Evolutionary conservation across 441 rosid species (phyloP), one percentile per base, ranked within the genome.

Genomic region (Capsella rubella): DNA sequence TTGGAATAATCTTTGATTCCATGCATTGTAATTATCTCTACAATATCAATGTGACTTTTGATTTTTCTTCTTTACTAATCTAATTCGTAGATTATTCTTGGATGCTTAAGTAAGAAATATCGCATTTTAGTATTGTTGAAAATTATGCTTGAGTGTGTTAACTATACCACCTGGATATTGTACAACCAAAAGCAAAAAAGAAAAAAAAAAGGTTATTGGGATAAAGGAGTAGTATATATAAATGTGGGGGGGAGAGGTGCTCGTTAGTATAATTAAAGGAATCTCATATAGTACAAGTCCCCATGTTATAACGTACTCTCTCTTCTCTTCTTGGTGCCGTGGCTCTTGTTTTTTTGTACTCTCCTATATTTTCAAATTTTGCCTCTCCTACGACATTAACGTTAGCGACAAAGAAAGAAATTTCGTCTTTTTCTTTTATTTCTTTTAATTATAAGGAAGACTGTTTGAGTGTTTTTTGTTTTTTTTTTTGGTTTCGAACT

Each of bases 281-380:
- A 68, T 61, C 50, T 21, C 25, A 21, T 21, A 45, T 61, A 53
- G 64, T 62, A 54, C 79, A 75, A 68, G 74, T 69, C 50, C 74
- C 79, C 79, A 68, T 60, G 57, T 60, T 60, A 45, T 21, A 68
- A 61, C 69, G 57, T 68, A 74, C 61, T 8, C 49, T 27, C 61
- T 49, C 35, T 7, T 32, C 35, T 47, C 35, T 7, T 32, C 35
- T 47, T 9, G 40, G 45, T 21, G 57, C 34, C 77, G 52, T 73
- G 8, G 39, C 51, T 61, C 8, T 40, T 39, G 3, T 18, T 34
- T 49, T 40, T 11, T 47, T 11, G 32, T 50, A 32, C 69, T 49
- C 57, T 64, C 57, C 8, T 2, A 9, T 61, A 21, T 60, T 21
- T 40, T 7, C 37, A 25, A 27, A 15, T 47, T 64, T 64, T 64